Evolutionary conservation across 2,329 filamentous ascomycete genomes (phyloP), one percentile per base, ranked within the genome.

Genomic region (Xylaria sp.): DNA sequence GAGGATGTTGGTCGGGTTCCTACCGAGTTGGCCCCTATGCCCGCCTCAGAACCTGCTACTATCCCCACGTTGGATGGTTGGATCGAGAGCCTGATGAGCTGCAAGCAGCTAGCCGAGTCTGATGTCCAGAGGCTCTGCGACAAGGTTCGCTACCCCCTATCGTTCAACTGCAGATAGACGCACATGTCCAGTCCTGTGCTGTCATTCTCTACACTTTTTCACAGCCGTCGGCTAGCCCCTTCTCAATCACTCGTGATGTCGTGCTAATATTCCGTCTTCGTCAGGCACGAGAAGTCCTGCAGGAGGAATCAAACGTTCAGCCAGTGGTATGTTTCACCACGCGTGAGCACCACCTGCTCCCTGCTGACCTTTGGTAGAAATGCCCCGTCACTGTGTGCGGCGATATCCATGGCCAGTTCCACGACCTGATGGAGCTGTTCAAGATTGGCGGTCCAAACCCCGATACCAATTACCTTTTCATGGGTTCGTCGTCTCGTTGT

Each of bases 341-440:
- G 38, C 38, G 40, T 21, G 23, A 55, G 23, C 43, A 53, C 14
- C 38, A 46, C 21, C 28, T 35, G 38, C 12, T 33, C 46, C 50
- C 46, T 58, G 54, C 66, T 59, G 51, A 63, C 58, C 23, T 9
- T 23, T 17, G 23, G 15, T 71, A 94, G 91, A 97, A 97, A 94
- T 98, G 94, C 78, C 95, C 95, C 46, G 95, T 98, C 70, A 99
- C 95, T 60, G 95, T 99, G 66, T 98, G 95, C 79, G 95, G 95
- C 78, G 95, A 99, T 80, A 99, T 99, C 77, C 95, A 99, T 80
- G 95, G 95, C 70, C 95, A 99, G 80, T 98, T 98, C 78, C 94
- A 98, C 79, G 95, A 99, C 76, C 82, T 99, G 78, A 98, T 99
- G 93, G 95, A 99, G 82, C 88, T 99, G 57, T 99, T 99, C 87